phyloP scores from a whole-genome alignment of 2,329 filamentous ascomycete species.

The Cladophialophora carrionii region DNA sequence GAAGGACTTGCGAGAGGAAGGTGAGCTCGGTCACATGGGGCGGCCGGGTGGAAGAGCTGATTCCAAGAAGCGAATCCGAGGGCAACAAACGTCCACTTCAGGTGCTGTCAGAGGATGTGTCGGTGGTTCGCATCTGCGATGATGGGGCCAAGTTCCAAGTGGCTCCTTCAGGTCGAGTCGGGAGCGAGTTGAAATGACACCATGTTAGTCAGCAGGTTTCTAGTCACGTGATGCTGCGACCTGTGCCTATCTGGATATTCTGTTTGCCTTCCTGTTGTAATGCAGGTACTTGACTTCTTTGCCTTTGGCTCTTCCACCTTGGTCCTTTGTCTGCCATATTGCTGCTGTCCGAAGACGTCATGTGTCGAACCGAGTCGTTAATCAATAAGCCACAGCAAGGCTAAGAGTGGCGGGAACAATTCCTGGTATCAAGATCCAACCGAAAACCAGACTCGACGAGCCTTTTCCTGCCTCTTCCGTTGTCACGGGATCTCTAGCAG shows the following conservation, averaged over 20 bases:
- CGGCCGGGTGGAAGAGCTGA: background rate
- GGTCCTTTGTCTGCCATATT: background rate
- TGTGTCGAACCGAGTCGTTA: background rate
- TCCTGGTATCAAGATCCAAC: too few relatives aligned
- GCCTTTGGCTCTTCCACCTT: background rate
- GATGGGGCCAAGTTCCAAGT: constrained; percentile 15
- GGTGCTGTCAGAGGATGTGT: constrained; percentile 2
- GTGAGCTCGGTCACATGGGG: background rate
- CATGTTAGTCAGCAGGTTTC: constrained; percentile 2
- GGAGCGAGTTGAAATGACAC: constrained; percentile 15
- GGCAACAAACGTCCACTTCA: background rate
- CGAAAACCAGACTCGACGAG: too few relatives aligned
- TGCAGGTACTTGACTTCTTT: background rate
- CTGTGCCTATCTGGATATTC: background rate
- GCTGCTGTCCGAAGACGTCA: background rate
- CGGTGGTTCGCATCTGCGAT: background rate
- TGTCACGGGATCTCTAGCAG: too few relatives aligned
- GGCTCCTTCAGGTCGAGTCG: constrained; percentile 6
- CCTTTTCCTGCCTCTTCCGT: too few relatives aligned
- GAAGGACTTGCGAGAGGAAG: background rate
- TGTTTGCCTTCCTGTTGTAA: too few relatives aligned
- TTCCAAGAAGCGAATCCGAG: background rate
- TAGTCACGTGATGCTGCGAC: background rate
- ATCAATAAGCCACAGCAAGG: too few relatives aligned
- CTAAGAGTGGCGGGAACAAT: too few relatives aligned